phyloP scores from a whole-genome alignment of 1,284 basidiomycete species.

The Ceratobasidium papillatum region DNA sequence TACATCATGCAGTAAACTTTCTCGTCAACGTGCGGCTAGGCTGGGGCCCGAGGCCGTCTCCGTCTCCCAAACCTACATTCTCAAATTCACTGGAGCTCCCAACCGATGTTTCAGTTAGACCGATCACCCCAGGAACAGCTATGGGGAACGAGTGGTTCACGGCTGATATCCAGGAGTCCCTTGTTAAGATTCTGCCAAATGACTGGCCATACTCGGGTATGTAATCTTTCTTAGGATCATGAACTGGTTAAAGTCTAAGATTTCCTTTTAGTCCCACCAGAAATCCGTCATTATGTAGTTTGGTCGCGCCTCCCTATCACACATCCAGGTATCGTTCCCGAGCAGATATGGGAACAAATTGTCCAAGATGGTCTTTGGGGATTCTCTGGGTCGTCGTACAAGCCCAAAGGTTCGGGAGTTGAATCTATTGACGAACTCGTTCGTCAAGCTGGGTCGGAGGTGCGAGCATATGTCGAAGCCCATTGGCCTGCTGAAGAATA shows the following conservation, averaged over 20 bases:
- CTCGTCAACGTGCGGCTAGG: constrained; percentile 69
- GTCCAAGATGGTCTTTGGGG: constrained; percentile 68
- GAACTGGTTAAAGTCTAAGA: constrained; percentile 18
- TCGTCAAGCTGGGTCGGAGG: constrained; percentile 62
- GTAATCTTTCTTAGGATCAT: constrained; percentile 32
- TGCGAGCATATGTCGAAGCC: constrained; percentile 63
- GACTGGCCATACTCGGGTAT: constrained; percentile 85
- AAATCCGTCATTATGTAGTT: constrained; percentile 76
- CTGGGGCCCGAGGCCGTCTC: constrained; percentile 68
- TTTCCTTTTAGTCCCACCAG: constrained; percentile 64
- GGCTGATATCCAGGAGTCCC: constrained; percentile 63
- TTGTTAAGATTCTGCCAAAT: constrained; percentile 77
- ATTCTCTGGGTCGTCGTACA: constrained; percentile 65
- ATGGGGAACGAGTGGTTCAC: constrained; percentile 64
- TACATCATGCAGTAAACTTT: constrained; percentile 64
- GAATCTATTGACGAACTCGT: constrained; percentile 61
- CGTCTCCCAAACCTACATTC: constrained; percentile 31
- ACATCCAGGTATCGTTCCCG: constrained; percentile 54
- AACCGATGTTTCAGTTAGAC: constrained; percentile 40
- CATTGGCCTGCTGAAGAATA: constrained; percentile 73
- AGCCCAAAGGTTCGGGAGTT: constrained; percentile 56
- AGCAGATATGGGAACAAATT: constrained; percentile 45
- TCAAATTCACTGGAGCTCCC: constrained; percentile 6
- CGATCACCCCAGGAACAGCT: constrained; percentile 43
- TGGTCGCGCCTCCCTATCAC: constrained; percentile 78